Base-by-base conservation (phyloP, 1,284 basidiomycete genomes). In the Moniliophthora roreri region DNA sequence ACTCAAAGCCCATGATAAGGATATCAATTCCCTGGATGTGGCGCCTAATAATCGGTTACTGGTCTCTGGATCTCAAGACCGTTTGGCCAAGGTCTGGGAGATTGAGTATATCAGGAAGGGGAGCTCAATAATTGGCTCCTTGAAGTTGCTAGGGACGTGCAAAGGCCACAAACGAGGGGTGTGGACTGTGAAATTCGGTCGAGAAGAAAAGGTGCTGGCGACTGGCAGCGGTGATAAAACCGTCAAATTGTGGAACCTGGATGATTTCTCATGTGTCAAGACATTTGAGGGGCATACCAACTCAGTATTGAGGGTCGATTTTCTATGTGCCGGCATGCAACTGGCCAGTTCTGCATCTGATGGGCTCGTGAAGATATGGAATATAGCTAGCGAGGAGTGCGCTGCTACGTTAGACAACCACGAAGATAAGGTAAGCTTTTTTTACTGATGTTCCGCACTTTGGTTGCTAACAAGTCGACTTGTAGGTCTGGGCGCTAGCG, bases 241-340 rank as follows among this genome's bases (percentile, higher is more conserved):
- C 0, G 81, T 98, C 58, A 93, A 91, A 66, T 72, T 99, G 23
- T 99, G 97, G 97, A 93, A 79, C 66, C 70, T 98, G 56, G 91
- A 94, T 59, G 93, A 96, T 66, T 95, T 89, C 69, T 82, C 87
- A 21, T 96, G 95, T 67, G 69, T 96, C 54, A 95, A 94, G 80
- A 98, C 95, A 26, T 94, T 97, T 62, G 95, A 98, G 71, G 95
- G 95, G 0, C 97, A 99, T 69, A 94, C 94, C 4, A 98, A 98
- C 71, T 94, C 93, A 4, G 94, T 99, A n/a, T 73, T 99, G 45
- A 79, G 95, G 37, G 88, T 98, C 21, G 90, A 93, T 62, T 99
- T 98, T 68, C 66, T 98, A 40, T 91, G 89, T 58, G 65, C 74
- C 23, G 95, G 94, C 7, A 80, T 85, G 78, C 95, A 98, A 72